A percentile compares a stretch with the other conserved stretches of the same genome.
These are phyloP conservation scores for Pythium phragmitis DNA, from an alignment of 352 stramenopile species.

Conservation along the genomic window DNA sequence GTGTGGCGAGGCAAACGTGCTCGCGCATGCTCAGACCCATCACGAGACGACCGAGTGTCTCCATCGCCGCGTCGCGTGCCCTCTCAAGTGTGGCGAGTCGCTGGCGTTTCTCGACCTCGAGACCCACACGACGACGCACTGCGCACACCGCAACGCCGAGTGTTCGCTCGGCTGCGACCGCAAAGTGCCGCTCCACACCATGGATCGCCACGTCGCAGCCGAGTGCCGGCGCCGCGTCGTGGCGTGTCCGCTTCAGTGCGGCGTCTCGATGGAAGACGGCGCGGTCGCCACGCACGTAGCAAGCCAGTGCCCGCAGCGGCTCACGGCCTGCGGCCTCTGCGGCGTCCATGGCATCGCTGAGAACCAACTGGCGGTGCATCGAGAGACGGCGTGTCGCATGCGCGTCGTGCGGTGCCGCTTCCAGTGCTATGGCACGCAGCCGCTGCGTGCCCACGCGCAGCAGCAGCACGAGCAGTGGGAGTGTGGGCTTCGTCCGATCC, in stretches of 20 bases:
- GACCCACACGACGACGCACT: constrained; percentile 35
- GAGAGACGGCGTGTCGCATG: constrained; percentile 53
- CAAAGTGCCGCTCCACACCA: constrained; percentile 46
- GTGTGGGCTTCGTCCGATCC: constrained; percentile 56
- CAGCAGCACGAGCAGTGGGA: constrained; percentile 58
- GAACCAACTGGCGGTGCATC: constrained; percentile 38
- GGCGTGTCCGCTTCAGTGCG: constrained; percentile 34
- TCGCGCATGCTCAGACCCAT: constrained; percentile 35
- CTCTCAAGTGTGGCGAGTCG: constrained; percentile 49
- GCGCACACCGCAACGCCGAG: constrained; percentile 32
- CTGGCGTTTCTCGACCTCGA: constrained; percentile 40
- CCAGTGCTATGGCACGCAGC: constrained; percentile 42
- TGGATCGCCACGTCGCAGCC: constrained; percentile 31
- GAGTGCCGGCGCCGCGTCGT: constrained; percentile 53
- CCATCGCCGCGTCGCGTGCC: constrained; percentile 43
- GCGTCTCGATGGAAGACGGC: constrained; percentile 34
- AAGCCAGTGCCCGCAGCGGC: constrained; percentile 38
- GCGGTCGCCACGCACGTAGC: constrained; percentile 35
- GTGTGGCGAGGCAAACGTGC: constrained; percentile 44
- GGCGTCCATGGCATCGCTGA: constrained; percentile 41
- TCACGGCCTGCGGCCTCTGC: constrained; percentile 55
- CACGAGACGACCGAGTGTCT: constrained; percentile 64
- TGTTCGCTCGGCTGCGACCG: constrained; percentile 54
- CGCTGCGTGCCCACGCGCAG: constrained; percentile 56
- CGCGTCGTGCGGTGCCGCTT: constrained; percentile 52